These are phyloP conservation scores for Hypoxylon sp. DNA, from an alignment of 2,329 filamentous ascomycete genomes.

Conservation along the genomic window DNA sequence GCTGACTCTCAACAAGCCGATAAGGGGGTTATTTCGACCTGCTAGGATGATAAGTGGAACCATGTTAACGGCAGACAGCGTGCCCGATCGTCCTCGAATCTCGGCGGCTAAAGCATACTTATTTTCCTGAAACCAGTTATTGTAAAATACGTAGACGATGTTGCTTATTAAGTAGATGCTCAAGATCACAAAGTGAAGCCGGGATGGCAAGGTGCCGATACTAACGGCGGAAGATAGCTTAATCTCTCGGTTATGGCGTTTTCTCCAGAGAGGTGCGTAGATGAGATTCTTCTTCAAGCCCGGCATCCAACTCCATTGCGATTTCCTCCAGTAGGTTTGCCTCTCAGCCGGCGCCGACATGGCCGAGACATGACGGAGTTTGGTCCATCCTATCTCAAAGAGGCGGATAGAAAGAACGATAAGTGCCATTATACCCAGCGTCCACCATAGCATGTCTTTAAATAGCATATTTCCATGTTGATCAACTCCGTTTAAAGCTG, in stretches of 20 bases:
- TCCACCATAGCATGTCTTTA: conserved; percentile 72
- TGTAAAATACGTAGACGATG: conserved; percentile 71
- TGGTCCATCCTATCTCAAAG: conserved; percentile 67
- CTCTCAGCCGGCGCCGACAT: conserved; percentile 67
- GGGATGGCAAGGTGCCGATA: conserved; percentile 74
- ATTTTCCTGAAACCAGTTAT: conserved; percentile 72
- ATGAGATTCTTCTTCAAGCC: conserved; percentile 73
- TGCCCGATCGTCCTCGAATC: conserved; percentile 87
- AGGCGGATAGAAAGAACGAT: conserved; percentile 68
- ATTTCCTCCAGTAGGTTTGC: conserved; percentile 72
- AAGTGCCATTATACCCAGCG: conserved; percentile 69
- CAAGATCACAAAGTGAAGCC: conserved; percentile 73
- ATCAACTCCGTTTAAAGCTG: conserved; percentile 72
- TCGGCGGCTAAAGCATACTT: conserved; percentile 80
- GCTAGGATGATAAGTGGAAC: conserved; percentile 91
- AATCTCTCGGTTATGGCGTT: conserved; percentile 78
- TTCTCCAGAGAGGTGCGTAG: conserved; percentile 74
- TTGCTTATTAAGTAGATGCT: conserved; percentile 72
- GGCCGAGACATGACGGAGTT: conserved; percentile 71
- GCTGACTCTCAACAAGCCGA: conserved; percentile 83
- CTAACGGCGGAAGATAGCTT: conserved; percentile 69
- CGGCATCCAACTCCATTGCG: conserved; percentile 73
- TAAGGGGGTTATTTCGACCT: conserved; percentile 93
- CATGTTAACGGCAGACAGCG: conserved; percentile 89
- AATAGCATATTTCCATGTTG: conserved; percentile 71